phyloP scores from a whole-genome alignment of 805 yeast genomes.

The Candida taoyuanica region DNA sequence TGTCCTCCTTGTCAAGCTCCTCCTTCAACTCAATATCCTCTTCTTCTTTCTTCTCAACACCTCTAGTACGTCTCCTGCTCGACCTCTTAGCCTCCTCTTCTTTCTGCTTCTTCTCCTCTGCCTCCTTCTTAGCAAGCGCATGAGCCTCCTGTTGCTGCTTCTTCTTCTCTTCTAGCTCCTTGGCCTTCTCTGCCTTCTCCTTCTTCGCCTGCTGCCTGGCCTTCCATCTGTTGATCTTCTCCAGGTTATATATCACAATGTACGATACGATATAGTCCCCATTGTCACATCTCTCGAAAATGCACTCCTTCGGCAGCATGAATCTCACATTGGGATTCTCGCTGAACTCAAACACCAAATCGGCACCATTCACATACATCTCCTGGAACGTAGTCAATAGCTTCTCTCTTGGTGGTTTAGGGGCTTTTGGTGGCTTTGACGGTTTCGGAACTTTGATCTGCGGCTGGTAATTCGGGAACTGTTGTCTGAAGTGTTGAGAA shows the following conservation, averaged over 20 bases:
- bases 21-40: conserved; percentile 6
- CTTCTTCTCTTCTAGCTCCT: conserved; percentile 25
- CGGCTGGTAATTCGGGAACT: conserved; percentile 24
- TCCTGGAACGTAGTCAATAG: conserved; percentile 76
- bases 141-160: conserved; percentile 22
- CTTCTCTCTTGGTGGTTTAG: conserved; percentile 39
- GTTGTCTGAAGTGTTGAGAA: conserved; percentile 35
- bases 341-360: conserved; percentile 76
- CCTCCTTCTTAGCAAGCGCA: conserved; percentile 15
- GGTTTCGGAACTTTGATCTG: conserved; percentile 8
- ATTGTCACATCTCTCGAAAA: conserved; percentile 52
- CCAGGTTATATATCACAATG: conserved; percentile 28
- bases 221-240: conserved; percentile 23
- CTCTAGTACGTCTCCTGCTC: conserved; percentile 11
- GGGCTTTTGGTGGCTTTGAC: conserved; percentile 21
- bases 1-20: conserved; percentile 9
- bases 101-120: conserved; percentile 16
- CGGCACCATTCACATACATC: conserved; percentile 61
- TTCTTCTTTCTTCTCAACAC: conserved; percentile 8
- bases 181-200: conserved; percentile 23
- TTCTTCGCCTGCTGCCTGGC: conserved; percentile 17
- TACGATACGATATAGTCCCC: conserved; percentile 35
- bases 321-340: conserved; percentile 77
- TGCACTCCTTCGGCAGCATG: conserved; percentile 68
- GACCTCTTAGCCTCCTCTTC: conserved; percentile 18